Evolutionary conservation across 495 filamentous ascomycete genomes (phyloP).

Genomic region (Achaetomiella virescens): DNA sequence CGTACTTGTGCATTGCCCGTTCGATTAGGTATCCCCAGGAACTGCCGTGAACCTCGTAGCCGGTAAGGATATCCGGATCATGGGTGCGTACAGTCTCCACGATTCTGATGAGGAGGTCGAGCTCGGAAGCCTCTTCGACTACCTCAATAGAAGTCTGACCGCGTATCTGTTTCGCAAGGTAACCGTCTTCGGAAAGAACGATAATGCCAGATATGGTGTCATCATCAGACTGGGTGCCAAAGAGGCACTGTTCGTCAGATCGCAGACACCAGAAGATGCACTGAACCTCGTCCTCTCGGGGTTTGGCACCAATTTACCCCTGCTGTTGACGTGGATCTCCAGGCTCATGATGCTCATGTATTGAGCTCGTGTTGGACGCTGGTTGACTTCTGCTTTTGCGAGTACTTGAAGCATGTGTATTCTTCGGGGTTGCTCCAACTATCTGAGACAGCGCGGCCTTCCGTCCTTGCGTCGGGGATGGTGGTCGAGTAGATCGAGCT

Average conservation of each 20-base stretch:
- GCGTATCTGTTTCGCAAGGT: conserved; percentile 44
- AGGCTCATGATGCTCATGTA: conserved; percentile 97
- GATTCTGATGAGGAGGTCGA: conserved; percentile 74
- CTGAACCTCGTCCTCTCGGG: conserved; percentile 85
- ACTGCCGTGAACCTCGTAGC: conserved; percentile 87
- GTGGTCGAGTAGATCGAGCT: conserved; percentile 43
- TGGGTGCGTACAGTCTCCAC: conserved; percentile 76
- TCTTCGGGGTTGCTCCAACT: conserved; percentile 80
- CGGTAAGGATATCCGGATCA: conserved; percentile 91
- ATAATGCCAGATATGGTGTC: conserved; percentile 53
- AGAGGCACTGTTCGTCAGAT: conserved; percentile 51
- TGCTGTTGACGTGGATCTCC: conserved; percentile 90
- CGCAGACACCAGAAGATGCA: conserved; percentile 89
- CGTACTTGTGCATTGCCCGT: conserved; percentile 76
- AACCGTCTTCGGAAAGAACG: conserved; percentile 52
- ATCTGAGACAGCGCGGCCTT: conserved; percentile 68
- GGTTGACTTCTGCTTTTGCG: conserved; percentile 66
- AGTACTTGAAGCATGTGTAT: conserved; percentile 78
- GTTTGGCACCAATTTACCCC: conserved; percentile 72
- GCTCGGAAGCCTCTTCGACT: conserved; percentile 68
- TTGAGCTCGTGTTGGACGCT: conserved; percentile 79
- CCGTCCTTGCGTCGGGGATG: conserved; percentile 37
- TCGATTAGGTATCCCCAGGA: conserved; percentile 97
- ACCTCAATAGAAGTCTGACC: conserved; percentile 51
- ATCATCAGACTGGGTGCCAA: conserved; percentile 29